phyloP scores from a whole-genome alignment of 495 filamentous ascomycete genomes.

The Penicillium nucicola region DNA sequence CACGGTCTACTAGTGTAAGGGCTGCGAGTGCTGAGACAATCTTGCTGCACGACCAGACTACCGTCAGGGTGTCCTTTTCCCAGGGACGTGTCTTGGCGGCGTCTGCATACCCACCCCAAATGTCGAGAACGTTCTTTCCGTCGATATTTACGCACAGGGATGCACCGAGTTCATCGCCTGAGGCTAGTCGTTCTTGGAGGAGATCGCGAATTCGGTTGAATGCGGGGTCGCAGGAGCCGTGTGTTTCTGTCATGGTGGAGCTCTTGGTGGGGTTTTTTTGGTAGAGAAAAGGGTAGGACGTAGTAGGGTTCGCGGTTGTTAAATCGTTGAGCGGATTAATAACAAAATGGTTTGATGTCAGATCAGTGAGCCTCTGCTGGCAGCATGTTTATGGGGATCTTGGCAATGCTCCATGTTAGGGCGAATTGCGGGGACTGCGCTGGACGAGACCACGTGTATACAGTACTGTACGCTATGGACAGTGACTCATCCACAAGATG shows the following conservation, averaged over 20 bases:
- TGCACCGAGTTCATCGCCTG: conserved; percentile 38
- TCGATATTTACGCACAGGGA: conserved; percentile 41
- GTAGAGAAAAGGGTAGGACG: no score
- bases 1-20: conserved; percentile 37
- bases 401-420: no score
- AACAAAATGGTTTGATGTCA: no score
- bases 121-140: conserved; percentile 40
- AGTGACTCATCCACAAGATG: no score
- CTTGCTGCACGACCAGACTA: conserved; percentile 44
- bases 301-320: no score
- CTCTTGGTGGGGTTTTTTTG: no score
- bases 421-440: not conserved
- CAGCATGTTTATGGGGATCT: no score
- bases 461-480: no score
- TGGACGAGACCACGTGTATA: no score
- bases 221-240: conserved; percentile 33
- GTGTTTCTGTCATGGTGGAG: conserved; percentile 26
- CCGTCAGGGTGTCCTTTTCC: conserved; percentile 36
- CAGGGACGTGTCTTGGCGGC: conserved; percentile 26
- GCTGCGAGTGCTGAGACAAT: conserved; percentile 34
- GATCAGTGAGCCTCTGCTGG: no score
- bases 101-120: conserved; percentile 45
- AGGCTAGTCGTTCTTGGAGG: conserved; percentile 22
- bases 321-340: no score
- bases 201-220: conserved; percentile 33